Evolutionary conservation across 345 rosid species (phyloP).

Genomic region (Heritiera littoralis): DNA sequence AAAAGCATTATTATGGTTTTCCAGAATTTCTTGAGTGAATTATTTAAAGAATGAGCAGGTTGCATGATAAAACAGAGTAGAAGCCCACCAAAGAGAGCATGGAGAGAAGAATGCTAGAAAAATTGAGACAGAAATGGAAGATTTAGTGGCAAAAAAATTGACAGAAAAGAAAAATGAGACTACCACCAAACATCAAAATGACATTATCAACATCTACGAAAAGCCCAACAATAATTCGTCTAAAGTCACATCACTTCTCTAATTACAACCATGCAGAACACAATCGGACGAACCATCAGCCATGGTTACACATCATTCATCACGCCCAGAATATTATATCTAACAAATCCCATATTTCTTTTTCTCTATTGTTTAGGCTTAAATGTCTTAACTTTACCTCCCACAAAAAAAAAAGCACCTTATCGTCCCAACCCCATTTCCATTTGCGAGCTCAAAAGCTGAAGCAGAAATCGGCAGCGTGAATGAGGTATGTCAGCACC

Average conservation of each 20-base stretch:
- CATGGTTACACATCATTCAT: conserved; percentile 8
- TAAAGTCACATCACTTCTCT: neutral
- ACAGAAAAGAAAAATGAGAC: neutral
- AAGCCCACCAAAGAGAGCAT: neutral
- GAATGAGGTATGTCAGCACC: conserved; percentile 86
- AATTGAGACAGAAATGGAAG: neutral
- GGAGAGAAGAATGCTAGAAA: neutral
- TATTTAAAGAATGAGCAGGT: neutral
- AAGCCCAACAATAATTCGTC: neutral
- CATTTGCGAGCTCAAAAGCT: conserved; percentile 18
- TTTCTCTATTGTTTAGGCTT: neutral
- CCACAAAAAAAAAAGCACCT: neutral
- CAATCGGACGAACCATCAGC: neutral
- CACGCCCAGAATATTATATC: neutral
- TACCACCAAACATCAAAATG: neutral
- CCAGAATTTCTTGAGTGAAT: neutral
- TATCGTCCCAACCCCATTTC: neutral
- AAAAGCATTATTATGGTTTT: neutral
- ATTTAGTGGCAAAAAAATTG: too few relatives aligned
- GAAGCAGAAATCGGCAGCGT: conserved; percentile 40
- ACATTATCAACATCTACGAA: neutral
- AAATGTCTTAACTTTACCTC: neutral
- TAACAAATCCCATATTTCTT: neutral
- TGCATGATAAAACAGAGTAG: neutral
- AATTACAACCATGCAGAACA: neutral